A percentile compares a stretch with the other conserved stretches of the same genome.
Evolutionary conservation across 2,329 filamentous ascomycete genomes (phyloP).

Genomic region (Aspergillus clavatus): DNA sequence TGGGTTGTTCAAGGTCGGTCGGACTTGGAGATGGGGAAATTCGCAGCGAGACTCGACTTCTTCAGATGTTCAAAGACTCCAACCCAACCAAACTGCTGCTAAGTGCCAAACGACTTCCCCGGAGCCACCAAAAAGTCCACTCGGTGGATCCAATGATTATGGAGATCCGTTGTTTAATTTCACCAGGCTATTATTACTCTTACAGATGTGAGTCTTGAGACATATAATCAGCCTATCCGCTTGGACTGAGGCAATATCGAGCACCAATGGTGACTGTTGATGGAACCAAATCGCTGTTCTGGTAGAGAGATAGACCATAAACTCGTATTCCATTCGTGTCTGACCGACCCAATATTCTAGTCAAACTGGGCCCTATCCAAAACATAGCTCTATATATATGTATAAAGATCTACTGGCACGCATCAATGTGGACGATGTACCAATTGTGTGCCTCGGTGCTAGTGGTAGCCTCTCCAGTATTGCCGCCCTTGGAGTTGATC

Average conservation of each 20-base stretch:
- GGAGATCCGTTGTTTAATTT: neutral
- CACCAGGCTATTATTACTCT: too few species aligned
- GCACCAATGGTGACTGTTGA: too few species aligned
- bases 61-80: neutral
- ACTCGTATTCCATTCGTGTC: neutral
- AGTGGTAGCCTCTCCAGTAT: constrained; percentile 25
- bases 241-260: too few species aligned
- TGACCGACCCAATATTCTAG: neutral
- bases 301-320: neutral
- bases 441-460: constrained; percentile 31
- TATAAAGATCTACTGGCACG: constrained; percentile 15
- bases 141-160: neutral
- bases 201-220: too few species aligned
- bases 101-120: too few species aligned
- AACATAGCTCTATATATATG: neutral
- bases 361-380: neutral
- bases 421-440: constrained; percentile 30
- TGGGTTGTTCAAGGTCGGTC: too few species aligned
- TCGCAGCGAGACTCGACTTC: too few species aligned
- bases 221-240: too few species aligned
- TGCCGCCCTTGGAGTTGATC: constrained; percentile 29
- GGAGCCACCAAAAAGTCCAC: neutral
- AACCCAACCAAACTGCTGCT: neutral
- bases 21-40: too few species aligned
- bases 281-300: too few species aligned